A percentile compares a stretch with the other conserved stretches of the same genome.
These are phyloP conservation scores for Aspergillus carlsbadensis DNA, from an alignment of 495 filamentous ascomycete genomes.

Conservation along the genomic window DNA sequence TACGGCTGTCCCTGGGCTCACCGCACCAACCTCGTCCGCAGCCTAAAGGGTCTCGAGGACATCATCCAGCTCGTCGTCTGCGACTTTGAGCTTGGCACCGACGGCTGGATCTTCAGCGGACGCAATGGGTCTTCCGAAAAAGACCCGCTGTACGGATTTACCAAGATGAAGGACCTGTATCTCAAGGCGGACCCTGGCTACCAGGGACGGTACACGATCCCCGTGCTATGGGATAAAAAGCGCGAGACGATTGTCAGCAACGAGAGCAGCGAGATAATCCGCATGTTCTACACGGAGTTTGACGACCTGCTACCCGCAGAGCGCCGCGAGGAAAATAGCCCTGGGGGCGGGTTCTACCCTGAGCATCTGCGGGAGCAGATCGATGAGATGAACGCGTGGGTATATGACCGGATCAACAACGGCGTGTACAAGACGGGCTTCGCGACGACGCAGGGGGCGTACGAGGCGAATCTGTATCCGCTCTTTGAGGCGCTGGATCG, in stretches of 20 bases:
- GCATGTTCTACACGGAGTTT: constrained; percentile 64
- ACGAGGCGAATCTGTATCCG: constrained; percentile 55
- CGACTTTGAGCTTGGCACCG: constrained; percentile 62
- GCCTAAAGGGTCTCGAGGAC: constrained; percentile 76
- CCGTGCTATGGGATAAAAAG: constrained; percentile 75
- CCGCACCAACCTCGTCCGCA: constrained; percentile 69
- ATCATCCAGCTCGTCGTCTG: constrained; percentile 68
- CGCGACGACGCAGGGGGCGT: constrained; percentile 63
- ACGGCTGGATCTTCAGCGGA: constrained; percentile 75
- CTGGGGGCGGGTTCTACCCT: constrained; percentile 56
- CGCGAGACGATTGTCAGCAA: constrained; percentile 75
- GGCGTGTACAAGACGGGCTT: constrained; percentile 73
- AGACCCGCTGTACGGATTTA: constrained; percentile 66
- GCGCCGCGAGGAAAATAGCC: constrained; percentile 43
- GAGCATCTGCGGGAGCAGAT: constrained; percentile 51
- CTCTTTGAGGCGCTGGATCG: constrained; percentile 65
- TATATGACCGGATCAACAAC: constrained; percentile 66
- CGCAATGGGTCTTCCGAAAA: constrained; percentile 50
- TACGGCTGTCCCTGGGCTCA: constrained; percentile 83
- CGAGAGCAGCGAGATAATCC: constrained; percentile 80
- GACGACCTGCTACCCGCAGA: constrained; percentile 55
- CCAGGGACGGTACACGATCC: constrained; percentile 75
- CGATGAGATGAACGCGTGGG: constrained; percentile 63
- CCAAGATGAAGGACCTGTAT: constrained; percentile 69
- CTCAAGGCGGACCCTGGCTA: constrained; percentile 67